Base-by-base conservation (phyloP, 768 basidiomycete genomes). In the Chalciporus chontae region DNA sequence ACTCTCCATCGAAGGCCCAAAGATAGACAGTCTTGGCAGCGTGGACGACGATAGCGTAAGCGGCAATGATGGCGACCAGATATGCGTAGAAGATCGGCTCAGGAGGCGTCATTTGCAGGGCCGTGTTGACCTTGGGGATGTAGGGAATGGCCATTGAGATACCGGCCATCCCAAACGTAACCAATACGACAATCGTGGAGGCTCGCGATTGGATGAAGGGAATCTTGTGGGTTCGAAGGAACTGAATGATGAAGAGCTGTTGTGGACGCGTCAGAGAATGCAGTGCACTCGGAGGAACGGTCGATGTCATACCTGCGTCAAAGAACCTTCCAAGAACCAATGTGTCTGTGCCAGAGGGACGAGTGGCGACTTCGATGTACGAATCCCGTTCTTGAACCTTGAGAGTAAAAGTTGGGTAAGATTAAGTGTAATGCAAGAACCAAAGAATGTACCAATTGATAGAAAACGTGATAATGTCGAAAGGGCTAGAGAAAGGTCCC, bases 291-390 rank as follows among this genome's bases (percentile, higher is more conserved):
- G n/a, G 9, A 14, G 5, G 10, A 4, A 40, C 11, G 8, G 8
- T 10, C 11, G n/a, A 23, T 37, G n/a, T 21, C 51, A 40, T 56
- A 70, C 69, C 61, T 71, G 68, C 5, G 68, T 70, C 43, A 69
- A 38, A 32, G 69, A 66, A 11, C 68, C 69, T 47, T 69, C 68
- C 31, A 69, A 57, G 47, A 69, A 69, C 68, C 68, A 69, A 49
- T 70, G 56, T 14, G 70, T 69, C 46, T 71, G 69, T 13, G 70
- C 68, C 3, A 58, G 67, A 18, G 58, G 54, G 8, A 69, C 70
- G 29, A 58, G 45, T 3, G 65, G 64, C 1, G 61, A 69, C 43
- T 68, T 26, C 5, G 44, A 6, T 5, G 57, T 60, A 23, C 61
- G 57, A 44, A 69, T 69, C 3, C 49, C 48, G 51, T 70, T 70